Conservation (phyloP, 1,284 basidiomycete genomes). For the Termitomyces sp. region DNA sequence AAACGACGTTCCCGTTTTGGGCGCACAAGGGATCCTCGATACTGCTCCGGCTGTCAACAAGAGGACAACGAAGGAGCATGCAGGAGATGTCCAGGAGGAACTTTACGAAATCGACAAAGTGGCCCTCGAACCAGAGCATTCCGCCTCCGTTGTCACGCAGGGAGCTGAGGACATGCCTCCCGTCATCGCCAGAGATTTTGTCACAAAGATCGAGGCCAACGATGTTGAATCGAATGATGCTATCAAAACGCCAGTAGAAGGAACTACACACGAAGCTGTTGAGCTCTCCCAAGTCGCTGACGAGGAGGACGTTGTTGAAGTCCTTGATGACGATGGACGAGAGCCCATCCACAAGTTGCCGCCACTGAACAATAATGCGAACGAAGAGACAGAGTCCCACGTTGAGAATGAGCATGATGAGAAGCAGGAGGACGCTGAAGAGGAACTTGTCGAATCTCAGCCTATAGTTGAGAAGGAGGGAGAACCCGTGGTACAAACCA, state of each 20-base stretch:
- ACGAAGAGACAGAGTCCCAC: not conserved
- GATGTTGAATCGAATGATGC: not conserved
- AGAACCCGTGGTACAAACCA: conserved; percentile 9
- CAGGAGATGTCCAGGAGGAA: conserved; percentile 11
- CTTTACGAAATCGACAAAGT: conserved; percentile 2
- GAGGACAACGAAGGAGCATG: conserved; percentile 2
- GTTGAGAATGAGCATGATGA: not conserved
- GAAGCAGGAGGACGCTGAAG: not conserved
- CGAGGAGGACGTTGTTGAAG: not conserved
- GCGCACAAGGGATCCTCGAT: conserved; percentile 4
- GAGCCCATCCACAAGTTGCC: not conserved
- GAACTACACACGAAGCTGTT: not conserved
- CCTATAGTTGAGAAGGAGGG: not conserved
- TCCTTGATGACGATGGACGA: not conserved
- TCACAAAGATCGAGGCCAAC: conserved; percentile 12
- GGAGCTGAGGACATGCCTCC: not conserved
- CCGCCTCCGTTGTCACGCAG: not conserved
- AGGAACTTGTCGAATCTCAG: conserved; percentile 1
- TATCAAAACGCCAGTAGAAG: not conserved
- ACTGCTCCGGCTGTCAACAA: not conserved
- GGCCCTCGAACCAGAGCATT: not conserved
- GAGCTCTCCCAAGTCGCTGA: not conserved
- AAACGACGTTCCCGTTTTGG: conserved; percentile 4
- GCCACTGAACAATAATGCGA: not conserved
- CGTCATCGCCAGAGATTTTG: conserved; percentile 8